phyloP scores from a whole-genome alignment of 768 basidiomycete species.

The Russula olivacea region DNA sequence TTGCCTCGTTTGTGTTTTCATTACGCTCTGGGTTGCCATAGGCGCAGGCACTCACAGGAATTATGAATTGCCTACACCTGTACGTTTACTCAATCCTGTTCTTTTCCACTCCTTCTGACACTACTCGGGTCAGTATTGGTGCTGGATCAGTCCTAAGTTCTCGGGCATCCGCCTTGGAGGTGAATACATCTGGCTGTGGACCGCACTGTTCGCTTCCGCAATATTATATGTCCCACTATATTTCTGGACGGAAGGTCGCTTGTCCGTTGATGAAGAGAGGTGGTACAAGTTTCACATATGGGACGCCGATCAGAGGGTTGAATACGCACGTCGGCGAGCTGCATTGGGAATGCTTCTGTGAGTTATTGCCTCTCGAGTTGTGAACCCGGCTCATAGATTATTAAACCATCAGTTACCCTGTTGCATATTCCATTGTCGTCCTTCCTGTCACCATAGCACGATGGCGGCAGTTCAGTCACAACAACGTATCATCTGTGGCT shows the following conservation, averaged over 20 bases:
- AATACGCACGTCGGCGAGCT: conserved; percentile 2
- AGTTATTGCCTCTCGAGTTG: neutral
- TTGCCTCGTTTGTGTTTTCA: conserved; percentile 4
- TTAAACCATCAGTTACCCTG: conserved; percentile 30
- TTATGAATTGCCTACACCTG: conserved; percentile 37
- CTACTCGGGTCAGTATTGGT: conserved; percentile 34
- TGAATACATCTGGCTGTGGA: conserved; percentile 45
- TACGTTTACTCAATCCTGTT: conserved; percentile 17
- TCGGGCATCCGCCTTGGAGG: conserved; percentile 34
- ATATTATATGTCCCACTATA: conserved; percentile 36
- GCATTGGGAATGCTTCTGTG: conserved; percentile 30
- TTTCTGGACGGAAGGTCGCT: conserved; percentile 35
- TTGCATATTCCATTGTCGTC: conserved; percentile 35
- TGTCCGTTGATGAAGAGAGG: conserved; percentile 29
- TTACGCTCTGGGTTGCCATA: conserved; percentile 36
- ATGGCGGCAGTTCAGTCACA: conserved; percentile 33
- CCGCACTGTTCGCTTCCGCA: conserved; percentile 34
- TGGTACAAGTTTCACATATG: conserved; percentile 29
- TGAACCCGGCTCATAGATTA: neutral
- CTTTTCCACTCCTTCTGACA: neutral
- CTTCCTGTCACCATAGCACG: conserved; percentile 39
- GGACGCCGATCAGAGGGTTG: conserved; percentile 4
- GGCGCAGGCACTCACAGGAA: conserved; percentile 25
- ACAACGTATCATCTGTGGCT: conserved; percentile 29
- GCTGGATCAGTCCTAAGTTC: conserved; percentile 38